Percentiles rank a stretch among this genome's conserved stretches.
Evolutionary conservation across 306 rosid genomes (phyloP).

Genomic region (Cicer arietinum): DNA sequence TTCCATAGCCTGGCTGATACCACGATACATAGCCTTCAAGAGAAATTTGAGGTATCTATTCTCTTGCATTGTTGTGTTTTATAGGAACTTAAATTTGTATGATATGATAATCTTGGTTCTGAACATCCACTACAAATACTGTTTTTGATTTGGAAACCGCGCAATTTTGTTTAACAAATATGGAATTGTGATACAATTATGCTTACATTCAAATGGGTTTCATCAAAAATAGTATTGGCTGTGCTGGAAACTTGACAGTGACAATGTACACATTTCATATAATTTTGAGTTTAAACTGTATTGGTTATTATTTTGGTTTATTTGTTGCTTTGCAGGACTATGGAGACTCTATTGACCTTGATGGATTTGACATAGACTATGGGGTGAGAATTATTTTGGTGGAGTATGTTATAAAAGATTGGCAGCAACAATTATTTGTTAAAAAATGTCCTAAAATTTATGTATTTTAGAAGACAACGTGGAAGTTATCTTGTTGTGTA

Average conservation of each 20-base stretch:
- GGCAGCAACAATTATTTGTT: not conserved
- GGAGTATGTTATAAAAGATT: conserved; percentile 4
- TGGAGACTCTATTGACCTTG: conserved; percentile 75
- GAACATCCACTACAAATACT: not conserved
- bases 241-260: conserved; percentile 19
- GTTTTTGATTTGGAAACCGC: not conserved
- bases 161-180: not conserved
- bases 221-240: not conserved
- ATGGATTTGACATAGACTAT: conserved; percentile 89
- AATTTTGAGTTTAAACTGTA: not conserved
- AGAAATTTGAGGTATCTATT: conserved; percentile 75
- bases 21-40: conserved; percentile 76
- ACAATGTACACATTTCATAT: conserved; percentile 18
- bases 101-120: not conserved
- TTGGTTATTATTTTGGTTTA: conserved; percentile 23
- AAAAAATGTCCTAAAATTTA: not conserved
- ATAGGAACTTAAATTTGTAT: not conserved
- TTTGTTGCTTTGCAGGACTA: conserved; percentile 66
- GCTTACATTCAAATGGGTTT: conserved; percentile 16
- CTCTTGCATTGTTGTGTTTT: conserved; percentile 6
- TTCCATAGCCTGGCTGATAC: conserved; percentile 75
- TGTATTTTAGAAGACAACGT: conserved; percentile 2
- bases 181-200: conserved; percentile 1
- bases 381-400: conserved; percentile 66
- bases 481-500: conserved; percentile 17